These are phyloP conservation scores for Geum urbanum DNA, from an alignment of 306 rosid genomes.

Conservation along the genomic window DNA sequence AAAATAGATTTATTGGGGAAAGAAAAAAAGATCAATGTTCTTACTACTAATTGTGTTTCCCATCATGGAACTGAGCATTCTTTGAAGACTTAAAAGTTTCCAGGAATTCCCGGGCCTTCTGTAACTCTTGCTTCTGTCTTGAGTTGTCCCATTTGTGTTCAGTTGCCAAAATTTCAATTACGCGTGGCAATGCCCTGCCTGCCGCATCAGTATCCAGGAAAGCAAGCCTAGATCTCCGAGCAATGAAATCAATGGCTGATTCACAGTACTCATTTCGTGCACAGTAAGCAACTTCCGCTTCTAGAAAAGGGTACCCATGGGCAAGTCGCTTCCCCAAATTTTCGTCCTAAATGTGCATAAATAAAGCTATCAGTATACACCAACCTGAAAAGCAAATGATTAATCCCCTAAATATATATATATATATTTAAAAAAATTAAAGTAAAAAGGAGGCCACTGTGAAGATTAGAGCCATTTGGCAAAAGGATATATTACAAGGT, in stretches of 20 bases:
- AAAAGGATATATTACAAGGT: neutral
- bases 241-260: conserved; percentile 92
- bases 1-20: neutral
- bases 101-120: conserved; percentile 59
- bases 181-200: conserved; percentile 72
- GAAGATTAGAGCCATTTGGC: neutral
- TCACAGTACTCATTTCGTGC: conserved; percentile 95
- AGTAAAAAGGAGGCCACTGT: neutral
- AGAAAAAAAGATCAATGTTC: conserved; percentile 9
- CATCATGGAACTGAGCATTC: conserved; percentile 88
- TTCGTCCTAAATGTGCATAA: conserved; percentile 55
- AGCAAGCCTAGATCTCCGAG: conserved; percentile 92
- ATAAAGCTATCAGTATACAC: conserved; percentile 9
- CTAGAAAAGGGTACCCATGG: conserved; percentile 89
- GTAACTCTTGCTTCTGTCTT: conserved; percentile 67
- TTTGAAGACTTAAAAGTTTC: conserved; percentile 83
- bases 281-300: conserved; percentile 99
- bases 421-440: neutral
- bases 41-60: conserved; percentile 67
- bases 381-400: neutral
- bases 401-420: no score
- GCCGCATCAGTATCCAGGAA: conserved; percentile 98
- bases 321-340: conserved; percentile 88
- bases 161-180: conserved; percentile 70
- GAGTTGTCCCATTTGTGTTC: conserved; percentile 86